Evolutionary conservation across 1,284 basidiomycete species (phyloP).

Genomic region (Pseudozyma thailandica): DNA sequence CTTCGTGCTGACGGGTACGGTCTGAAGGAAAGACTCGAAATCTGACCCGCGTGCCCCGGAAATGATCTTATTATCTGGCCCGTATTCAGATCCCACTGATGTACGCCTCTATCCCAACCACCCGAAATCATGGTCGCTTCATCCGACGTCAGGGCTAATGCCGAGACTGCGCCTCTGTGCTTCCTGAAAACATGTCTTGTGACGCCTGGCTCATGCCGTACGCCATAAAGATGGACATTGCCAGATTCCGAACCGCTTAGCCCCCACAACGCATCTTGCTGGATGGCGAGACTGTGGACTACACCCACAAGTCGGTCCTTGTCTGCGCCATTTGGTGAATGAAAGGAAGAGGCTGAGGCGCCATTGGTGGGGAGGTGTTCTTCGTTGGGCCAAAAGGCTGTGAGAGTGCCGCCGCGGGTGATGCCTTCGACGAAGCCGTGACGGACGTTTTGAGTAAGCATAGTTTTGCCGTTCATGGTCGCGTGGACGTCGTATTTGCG

Average conservation of each 20-base stretch:
- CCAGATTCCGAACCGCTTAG: conserved; percentile 61
- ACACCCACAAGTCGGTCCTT: conserved; percentile 55
- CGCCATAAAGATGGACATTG: conserved; percentile 80
- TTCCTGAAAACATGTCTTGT: conserved; percentile 78
- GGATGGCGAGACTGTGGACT: conserved; percentile 64
- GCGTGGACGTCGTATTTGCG: conserved; percentile 91
- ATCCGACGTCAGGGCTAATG: conserved; percentile 79
- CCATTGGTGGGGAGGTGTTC: conserved; percentile 52
- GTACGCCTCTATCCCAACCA: conserved; percentile 90
- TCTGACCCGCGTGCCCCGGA: conserved; percentile 84
- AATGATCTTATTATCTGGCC: conserved; percentile 83
- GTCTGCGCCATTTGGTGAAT: conserved; percentile 5
- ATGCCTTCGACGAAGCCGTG: conserved; percentile 92
- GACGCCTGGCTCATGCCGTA: conserved; percentile 89
- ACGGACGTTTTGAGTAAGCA: conserved; percentile 88
- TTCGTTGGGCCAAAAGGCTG: conserved; percentile 82
- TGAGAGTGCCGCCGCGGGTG: conserved; percentile 86
- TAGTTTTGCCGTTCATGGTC: conserved; percentile 85
- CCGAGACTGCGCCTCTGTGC: conserved; percentile 82
- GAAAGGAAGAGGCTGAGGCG: conserved; percentile 8
- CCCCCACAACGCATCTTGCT: conserved; percentile 63
- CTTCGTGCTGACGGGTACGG: conserved; percentile 69
- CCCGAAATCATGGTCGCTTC: conserved; percentile 89
- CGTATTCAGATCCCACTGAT: conserved; percentile 98
- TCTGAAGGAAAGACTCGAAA: conserved; percentile 82